Percentiles rank a stretch among this genome's conserved stretches.
Evolutionary conservation across 345 rosid species (phyloP).

Genomic region (Physaria fendleri): DNA sequence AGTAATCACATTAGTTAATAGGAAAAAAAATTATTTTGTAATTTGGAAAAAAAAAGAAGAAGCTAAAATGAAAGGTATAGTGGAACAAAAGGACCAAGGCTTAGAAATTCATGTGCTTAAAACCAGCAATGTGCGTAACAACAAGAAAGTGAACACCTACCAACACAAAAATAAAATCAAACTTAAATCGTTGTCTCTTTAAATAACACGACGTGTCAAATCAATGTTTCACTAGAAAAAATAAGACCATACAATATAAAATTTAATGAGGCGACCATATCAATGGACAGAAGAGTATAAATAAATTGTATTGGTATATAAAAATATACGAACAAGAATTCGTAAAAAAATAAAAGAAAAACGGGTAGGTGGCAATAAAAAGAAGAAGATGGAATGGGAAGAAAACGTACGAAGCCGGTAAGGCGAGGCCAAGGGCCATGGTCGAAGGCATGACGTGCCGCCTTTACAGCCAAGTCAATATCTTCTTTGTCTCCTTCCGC

Average conservation of each 20-base stretch:
- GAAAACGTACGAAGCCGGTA: conserved; percentile 47
- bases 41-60: no score
- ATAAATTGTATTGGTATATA: no score
- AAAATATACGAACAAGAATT: background rate
- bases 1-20: no score
- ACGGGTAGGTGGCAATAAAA: conserved; percentile 2
- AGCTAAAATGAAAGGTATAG: no score
- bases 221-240: no score
- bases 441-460: conserved; percentile 66
- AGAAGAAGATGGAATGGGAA: background rate
- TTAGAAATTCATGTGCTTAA: no score
- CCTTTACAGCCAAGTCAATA: conserved; percentile 51
- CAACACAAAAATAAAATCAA: conserved; percentile 28
- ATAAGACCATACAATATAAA: conserved; percentile 11
- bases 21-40: no score
- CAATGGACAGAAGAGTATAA: no score
- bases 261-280: conserved; percentile 19
- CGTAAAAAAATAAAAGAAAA: background rate
- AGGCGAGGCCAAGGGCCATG: conserved; percentile 66
- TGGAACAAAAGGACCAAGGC: no score
- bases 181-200: background rate
- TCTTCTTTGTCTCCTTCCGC: conserved; percentile 57
- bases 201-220: background rate
- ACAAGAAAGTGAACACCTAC: conserved; percentile 10
- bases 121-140: background rate